A percentile compares a stretch with the other conserved stretches of the same genome.
Evolutionary conservation across 2,329 filamentous ascomycete genomes (phyloP).

Genomic region (Simplicillium sp.): DNA sequence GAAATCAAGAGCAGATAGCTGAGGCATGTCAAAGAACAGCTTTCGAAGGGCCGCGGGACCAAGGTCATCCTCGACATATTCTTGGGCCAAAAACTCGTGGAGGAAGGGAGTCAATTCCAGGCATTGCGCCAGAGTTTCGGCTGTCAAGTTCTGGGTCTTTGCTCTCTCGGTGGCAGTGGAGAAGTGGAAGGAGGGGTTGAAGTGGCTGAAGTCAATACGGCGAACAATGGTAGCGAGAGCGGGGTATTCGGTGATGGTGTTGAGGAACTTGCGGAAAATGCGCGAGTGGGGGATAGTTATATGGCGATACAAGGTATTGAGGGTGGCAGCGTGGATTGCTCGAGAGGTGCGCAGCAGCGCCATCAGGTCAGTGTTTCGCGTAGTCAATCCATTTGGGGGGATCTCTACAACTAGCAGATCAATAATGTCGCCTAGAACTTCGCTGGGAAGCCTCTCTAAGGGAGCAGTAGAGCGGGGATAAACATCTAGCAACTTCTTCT

Average conservation of each 20-base stretch:
- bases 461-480: conserved; percentile 39
- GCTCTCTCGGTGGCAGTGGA: conserved; percentile 65
- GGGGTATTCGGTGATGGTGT: conserved; percentile 56
- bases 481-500: conserved; percentile 18
- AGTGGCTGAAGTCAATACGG: conserved; percentile 76
- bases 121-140: conserved; percentile 62
- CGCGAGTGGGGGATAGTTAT: conserved; percentile 76
- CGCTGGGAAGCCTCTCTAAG: conserved; percentile 59
- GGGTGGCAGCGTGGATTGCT: conserved; percentile 61
- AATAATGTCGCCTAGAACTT: conserved; percentile 70
- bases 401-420: conserved; percentile 65
- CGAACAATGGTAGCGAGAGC: conserved; percentile 66
- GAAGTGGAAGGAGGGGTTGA: conserved; percentile 71
- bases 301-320: conserved; percentile 67
- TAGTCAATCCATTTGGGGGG: conserved; percentile 60
- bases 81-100: conserved; percentile 70
- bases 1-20: conserved; percentile 62
- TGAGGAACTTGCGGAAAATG: conserved; percentile 74
- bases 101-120: conserved; percentile 63
- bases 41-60: conserved; percentile 59
- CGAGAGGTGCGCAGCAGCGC: conserved; percentile 68
- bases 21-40: conserved; percentile 57
- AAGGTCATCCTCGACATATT: conserved; percentile 72
- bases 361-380: conserved; percentile 70
- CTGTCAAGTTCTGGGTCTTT: conserved; percentile 66